Base-by-base conservation (phyloP, 768 basidiomycete species). In the Auricularia cornea region DNA sequence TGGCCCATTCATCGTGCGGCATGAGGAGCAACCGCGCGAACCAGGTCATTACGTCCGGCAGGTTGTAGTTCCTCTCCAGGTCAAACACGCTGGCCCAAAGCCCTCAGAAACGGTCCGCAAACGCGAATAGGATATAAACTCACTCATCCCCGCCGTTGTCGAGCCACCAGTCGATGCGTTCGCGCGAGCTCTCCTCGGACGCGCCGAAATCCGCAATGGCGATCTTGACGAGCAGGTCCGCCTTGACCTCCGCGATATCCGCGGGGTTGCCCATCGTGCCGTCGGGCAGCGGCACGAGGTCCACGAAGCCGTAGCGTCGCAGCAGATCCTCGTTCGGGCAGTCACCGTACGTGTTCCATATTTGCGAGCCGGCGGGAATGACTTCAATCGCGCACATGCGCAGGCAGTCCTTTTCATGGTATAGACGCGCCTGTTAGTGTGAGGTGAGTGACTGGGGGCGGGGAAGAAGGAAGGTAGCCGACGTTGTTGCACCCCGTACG, bases 261-360 rank as follows among this genome's bases (percentile, higher is more conserved):
- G 84, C 84, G 3, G 90, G 91, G 70, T 92, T 94, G 0, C 90
- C 90, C n/a, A 60, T 6, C 18, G 8, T 51, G 41, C 72, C 63
- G 3, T 75, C 77, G 26, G 78, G 67, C 18, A 89, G 71, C 10
- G 81, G 82, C 20, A 94, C 72, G 31, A 86, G 70, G 74, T 98
- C 97, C 61, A 96, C 88, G 70, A 98, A 90, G 1, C 97, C 97
- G 70, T 96, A 98, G 62, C 91, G 85, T 52, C 97, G 84, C n/a
- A 99, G 81, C 8, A 99, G 83, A 68, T 95, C 95, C 6, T 90
- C 84, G 71, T 98, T 98, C 4, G 96, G 93, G 2, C 85, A 88
- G 70, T 95, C 90, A 30, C 89, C 92, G 72, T 98, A 99, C 0
- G 96, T 98, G 73, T 98, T 98, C 84, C 88, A 94, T 93, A 99